Percentiles rank a stretch among this genome's conserved stretches.
phyloP scores from a whole-genome alignment of 2,329 filamentous ascomycete species.

The Colletotrichum zoysiae region DNA sequence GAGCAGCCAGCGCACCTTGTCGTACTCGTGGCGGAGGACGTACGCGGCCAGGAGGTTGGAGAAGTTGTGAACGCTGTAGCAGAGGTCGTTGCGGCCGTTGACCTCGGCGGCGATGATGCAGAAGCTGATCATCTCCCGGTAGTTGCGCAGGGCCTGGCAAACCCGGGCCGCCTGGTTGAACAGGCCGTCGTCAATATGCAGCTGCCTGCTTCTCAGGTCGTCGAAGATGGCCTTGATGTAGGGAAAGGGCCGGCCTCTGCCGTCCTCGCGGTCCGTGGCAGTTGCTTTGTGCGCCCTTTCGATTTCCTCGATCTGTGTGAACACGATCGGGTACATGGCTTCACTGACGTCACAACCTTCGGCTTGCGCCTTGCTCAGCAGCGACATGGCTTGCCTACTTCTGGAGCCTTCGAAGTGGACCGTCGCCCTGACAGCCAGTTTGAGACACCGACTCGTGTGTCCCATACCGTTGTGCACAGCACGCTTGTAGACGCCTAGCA shows the following conservation, averaged over 20 bases:
- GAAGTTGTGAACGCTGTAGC: slow-evolving; percentile 56
- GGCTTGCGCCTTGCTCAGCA: slow-evolving; percentile 56
- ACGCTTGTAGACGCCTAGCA: slow-evolving; percentile 55
- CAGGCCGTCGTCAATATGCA: slow-evolving; percentile 51
- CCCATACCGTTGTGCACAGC: slow-evolving; percentile 52
- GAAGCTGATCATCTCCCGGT: slow-evolving; percentile 49
- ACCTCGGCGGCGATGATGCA: slow-evolving; percentile 53
- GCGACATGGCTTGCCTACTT: slow-evolving; percentile 50
- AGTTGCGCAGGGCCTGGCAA: slow-evolving; percentile 48
- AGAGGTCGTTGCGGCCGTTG: slow-evolving; percentile 53
- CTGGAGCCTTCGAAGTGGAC: slow-evolving; percentile 50
- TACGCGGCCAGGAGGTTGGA: slow-evolving; percentile 52
- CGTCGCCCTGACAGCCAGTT: slow-evolving; percentile 61
- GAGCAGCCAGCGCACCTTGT: slow-evolving; percentile 49
- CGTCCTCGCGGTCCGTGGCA: slow-evolving; percentile 6
- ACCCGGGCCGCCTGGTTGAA: slow-evolving; percentile 53
- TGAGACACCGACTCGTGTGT: slow-evolving; percentile 57
- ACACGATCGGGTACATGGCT: slow-evolving; percentile 56
- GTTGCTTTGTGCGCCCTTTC: slow-evolving; percentile 44
- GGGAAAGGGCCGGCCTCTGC: slow-evolving; percentile 17
- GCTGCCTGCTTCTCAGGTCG: slow-evolving; percentile 46
- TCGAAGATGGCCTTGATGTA: slow-evolving; percentile 44
- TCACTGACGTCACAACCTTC: slow-evolving; percentile 57
- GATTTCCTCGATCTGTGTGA: slow-evolving; percentile 53
- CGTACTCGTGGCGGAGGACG: slow-evolving; percentile 49